Evolutionary conservation across 257 asterid genomes (phyloP).

Genomic region (Fraxinus americana): DNA sequence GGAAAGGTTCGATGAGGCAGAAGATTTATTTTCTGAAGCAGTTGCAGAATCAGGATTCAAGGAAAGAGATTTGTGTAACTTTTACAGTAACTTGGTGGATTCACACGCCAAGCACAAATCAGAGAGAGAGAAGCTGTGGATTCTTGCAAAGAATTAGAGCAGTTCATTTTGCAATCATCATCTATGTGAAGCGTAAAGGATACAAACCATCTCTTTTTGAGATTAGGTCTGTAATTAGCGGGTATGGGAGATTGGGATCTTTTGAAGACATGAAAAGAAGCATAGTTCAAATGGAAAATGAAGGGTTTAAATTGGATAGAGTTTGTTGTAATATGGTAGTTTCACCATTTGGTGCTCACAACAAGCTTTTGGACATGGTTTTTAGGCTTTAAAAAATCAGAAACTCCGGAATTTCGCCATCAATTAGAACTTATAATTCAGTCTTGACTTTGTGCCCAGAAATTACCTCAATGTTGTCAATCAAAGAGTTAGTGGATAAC

Average conservation of each 20-base stretch:
- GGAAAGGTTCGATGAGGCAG: constrained; percentile 54
- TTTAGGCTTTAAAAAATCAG: constrained; percentile 68
- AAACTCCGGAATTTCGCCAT: constrained; percentile 37
- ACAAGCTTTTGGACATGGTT: constrained; percentile 52
- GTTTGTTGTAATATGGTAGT: constrained; percentile 79
- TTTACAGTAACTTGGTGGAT: constrained; percentile 59
- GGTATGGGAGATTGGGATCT: constrained; percentile 69
- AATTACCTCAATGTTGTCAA: constrained; percentile 40
- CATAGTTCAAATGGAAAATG: constrained; percentile 44
- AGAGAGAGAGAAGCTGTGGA: constrained; percentile 46
- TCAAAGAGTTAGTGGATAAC: constrained; percentile 31
- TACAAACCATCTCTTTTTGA: constrained; percentile 61
- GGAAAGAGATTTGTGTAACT: constrained; percentile 60
- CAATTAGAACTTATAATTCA: constrained; percentile 70
- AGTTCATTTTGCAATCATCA: constrained; percentile 42
- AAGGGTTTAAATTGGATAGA: constrained; percentile 70
- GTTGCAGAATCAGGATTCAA: constrained; percentile 42
- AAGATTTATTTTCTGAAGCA: constrained; percentile 45
- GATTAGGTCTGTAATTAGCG: constrained; percentile 57
- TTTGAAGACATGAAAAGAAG: constrained; percentile 75
- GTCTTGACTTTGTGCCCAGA: constrained; percentile 72
- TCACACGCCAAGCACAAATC: constrained; percentile 56
- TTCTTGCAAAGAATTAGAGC: constrained; percentile 41
- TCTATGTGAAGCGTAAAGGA: constrained; percentile 64
- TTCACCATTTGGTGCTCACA: constrained; percentile 66